Base-by-base conservation (phyloP, 2,329 filamentous ascomycete species). In the Trichophyton benhamiae region DNA sequence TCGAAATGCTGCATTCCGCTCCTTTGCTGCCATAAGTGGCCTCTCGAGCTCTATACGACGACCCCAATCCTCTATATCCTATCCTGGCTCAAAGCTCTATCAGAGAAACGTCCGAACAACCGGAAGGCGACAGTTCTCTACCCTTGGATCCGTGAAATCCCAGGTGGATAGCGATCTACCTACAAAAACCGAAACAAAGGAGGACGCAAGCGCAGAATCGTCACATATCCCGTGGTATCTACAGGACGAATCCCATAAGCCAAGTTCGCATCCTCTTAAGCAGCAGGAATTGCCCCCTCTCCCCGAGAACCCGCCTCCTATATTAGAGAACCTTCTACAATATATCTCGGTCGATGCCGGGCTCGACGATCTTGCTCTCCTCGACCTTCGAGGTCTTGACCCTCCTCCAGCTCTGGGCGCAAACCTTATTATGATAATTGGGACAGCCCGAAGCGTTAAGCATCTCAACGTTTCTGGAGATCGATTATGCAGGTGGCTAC, bases 381-480 rank as follows among this genome's bases (percentile, higher is more conserved):
- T 96, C 57, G 94, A 99, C 70, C 79, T 99, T 36, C 89, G 94
- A 61, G 77, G 83, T 42, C 80, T 97, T 58, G 88, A 96, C 67
- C 91, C 91, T 0, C 88, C 91, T 0, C 86, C 92, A 0, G 91
- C 91, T 0, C 81, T 99, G 1, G 94, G 94, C 1, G 84, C 89
- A 1, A 91, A 92, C 68, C 80, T 96, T 30, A 81, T 99, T 60
- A 97, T 97, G 94, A 76, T 99, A 33, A 84, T 99, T 65, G 91
- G 88, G 46, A 96, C 91, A 7, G 89, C 92, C 13, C 87, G 94
- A 62, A 95, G 89, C 68, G 89, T 96, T 73, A 91, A 92, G 59
- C 94, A 99, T 76, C 79, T 99, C 41, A 92, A 96, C 70, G 87
- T 96, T 22, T 89, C 89, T 0, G 90, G 91, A 0, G 91, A 95